These are phyloP conservation scores for Fermentozyma sake DNA, from an alignment of 1,139 yeast genomes.

Conservation along the genomic window DNA sequence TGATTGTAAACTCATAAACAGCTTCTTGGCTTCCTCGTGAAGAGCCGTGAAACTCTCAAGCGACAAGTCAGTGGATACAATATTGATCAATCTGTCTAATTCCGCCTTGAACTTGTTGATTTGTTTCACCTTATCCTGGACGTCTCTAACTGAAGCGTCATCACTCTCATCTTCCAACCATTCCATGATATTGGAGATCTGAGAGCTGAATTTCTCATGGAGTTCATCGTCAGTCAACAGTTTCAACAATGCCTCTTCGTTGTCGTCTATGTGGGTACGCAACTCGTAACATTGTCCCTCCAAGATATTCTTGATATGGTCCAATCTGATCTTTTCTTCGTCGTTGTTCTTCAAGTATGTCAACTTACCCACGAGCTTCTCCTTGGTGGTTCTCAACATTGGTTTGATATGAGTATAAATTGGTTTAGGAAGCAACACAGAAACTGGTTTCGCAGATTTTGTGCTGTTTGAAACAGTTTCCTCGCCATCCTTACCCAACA, in stretches of 20 bases:
- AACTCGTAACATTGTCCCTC: slow-evolving; percentile 58
- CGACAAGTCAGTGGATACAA: slow-evolving; percentile 32
- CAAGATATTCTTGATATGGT: slow-evolving; percentile 48
- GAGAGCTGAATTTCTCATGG: slow-evolving; percentile 14
- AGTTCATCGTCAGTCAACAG: slow-evolving; percentile 33
- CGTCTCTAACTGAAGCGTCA: slow-evolving; percentile 41
- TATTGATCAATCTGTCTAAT: slow-evolving; percentile 19
- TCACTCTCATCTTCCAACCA: slow-evolving; percentile 81
- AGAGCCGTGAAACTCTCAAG: slow-evolving; percentile 32
- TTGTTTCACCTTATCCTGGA: slow-evolving; percentile 19
- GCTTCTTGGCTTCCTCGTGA: slow-evolving; percentile 35
- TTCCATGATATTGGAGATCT: slow-evolving; percentile 52
- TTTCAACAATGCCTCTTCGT: slow-evolving; percentile 35
- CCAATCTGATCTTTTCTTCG: slow-evolving; percentile 39
- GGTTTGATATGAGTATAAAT: slow-evolving; percentile 43
- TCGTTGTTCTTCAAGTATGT: slow-evolving; percentile 41
- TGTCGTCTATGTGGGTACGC: slow-evolving; percentile 48
- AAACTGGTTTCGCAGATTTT: slow-evolving; percentile 9
- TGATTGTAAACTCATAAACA: slow-evolving; percentile 40
- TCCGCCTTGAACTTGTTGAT: slow-evolving; percentile 10
- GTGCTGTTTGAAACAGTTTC: slow-evolving; percentile 14
- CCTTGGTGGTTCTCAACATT: slow-evolving; percentile 37
- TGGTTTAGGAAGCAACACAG: slow-evolving; percentile 25
- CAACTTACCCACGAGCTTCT: slow-evolving; percentile 23
- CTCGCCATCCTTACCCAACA: slow-evolving; percentile 20